Conservation (phyloP, 2,329 filamentous ascomycete genomes). For the Ceratocystis eucalypticola region DNA sequence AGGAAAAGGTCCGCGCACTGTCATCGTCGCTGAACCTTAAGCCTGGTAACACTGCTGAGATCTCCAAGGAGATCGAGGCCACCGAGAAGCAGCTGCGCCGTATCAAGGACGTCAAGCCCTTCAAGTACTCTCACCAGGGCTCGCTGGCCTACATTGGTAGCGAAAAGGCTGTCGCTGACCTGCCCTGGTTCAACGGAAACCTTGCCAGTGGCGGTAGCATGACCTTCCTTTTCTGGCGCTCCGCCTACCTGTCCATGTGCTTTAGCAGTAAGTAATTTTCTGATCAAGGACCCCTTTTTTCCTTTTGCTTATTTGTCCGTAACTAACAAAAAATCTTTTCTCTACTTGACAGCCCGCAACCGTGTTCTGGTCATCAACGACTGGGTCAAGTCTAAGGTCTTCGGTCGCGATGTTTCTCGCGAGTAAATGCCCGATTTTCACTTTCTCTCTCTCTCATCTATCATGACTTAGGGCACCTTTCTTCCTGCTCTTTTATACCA, state of each 20-base stretch:
- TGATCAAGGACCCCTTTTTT: background rate
- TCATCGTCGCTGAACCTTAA: conserved; percentile 47
- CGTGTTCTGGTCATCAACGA: conserved; percentile 83
- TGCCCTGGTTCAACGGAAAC: conserved; percentile 95
- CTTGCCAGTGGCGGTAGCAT: conserved; percentile 83
- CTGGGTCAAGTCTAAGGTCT: conserved; percentile 94
- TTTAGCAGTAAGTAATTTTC: conserved; percentile 73
- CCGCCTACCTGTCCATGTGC: conserved; percentile 98
- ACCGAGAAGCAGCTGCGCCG: conserved; percentile 76
- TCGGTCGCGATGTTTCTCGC: conserved; percentile 85
- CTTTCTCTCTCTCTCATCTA: background rate
- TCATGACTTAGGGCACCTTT: background rate
- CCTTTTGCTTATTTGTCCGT: background rate
- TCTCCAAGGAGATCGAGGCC: conserved; percentile 62
- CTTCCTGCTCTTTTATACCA: background rate
- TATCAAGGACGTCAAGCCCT: conserved; percentile 90
- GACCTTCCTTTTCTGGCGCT: conserved; percentile 97
- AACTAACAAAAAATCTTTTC: background rate
- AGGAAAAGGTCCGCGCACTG: conserved; percentile 59
- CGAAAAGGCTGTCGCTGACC: conserved; percentile 94
- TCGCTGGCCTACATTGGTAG: conserved; percentile 95
- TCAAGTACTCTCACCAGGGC: conserved; percentile 97
- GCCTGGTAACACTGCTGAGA: conserved; percentile 53
- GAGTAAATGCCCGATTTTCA: conserved; percentile 41
- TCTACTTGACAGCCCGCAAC: conserved; percentile 56